Percentiles rank a stretch among this genome's conserved stretches.
phyloP scores from a whole-genome alignment of 2,329 filamentous ascomycete species.

The Colletotrichum destructivum region DNA sequence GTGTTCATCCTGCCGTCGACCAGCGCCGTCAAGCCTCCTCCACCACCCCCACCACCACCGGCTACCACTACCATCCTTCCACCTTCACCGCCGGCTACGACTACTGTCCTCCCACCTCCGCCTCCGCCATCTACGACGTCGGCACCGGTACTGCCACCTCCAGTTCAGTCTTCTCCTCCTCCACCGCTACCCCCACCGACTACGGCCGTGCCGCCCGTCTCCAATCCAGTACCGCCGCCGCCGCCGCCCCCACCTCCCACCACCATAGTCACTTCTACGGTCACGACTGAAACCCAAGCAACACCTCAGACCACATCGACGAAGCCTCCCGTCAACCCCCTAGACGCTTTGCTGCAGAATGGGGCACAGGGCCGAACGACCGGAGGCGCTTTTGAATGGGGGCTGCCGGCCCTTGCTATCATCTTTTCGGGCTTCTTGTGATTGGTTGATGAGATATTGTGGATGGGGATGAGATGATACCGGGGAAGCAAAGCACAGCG shows the following conservation, averaged over 20 bases:
- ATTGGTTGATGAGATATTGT: not conserved
- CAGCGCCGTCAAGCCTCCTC: conserved; percentile 4
- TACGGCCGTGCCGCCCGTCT: conserved; percentile 2
- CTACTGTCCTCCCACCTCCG: not conserved
- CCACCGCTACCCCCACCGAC: not conserved
- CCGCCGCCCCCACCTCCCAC: conserved; percentile 1
- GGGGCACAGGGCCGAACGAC: not conserved
- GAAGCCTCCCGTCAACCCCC: conserved; percentile 30
- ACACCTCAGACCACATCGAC: conserved; percentile 11
- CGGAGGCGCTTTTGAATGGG: not conserved
- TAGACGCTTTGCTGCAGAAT: conserved; percentile 36
- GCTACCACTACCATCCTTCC: not conserved
- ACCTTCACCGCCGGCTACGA: not conserved
- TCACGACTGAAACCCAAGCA: not conserved
- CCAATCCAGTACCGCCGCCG: not conserved
- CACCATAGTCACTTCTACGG: not conserved
- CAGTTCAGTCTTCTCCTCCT: conserved; percentile 17
- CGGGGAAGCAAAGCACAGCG: not conserved
- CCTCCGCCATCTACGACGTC: conserved; percentile 12
- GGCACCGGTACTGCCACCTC: not conserved
- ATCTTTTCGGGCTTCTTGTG: not conserved
- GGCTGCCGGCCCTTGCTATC: not conserved
- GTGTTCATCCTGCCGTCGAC: conserved; percentile 12
- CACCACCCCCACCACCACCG: not conserved
- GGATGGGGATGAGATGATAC: not conserved